Base-by-base conservation (phyloP, 805 yeast genomes). In the Torulaspora microellipsoides region DNA sequence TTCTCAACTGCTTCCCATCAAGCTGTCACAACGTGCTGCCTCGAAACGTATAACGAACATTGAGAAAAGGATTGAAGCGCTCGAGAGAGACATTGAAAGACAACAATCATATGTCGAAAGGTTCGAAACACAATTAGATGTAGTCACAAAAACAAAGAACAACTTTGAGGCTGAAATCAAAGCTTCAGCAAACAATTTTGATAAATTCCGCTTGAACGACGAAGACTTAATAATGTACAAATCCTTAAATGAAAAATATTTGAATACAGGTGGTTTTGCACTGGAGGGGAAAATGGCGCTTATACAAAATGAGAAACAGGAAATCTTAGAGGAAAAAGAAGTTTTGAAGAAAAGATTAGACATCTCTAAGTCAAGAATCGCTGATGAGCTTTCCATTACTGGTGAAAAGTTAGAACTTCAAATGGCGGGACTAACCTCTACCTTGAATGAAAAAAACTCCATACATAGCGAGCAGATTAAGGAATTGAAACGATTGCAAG, bases 161-260 rank as follows among this genome's bases (percentile, higher is more conserved):
- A 53, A 56, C 34, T 73, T 73, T 46, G 71, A 70, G 41, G 45
- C 41, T 13, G 70, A 68, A 37, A 52, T 69, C 27, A 53, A 51
- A 15, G 49, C 49, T 23, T 44, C 57, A 8, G 55, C 60, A 37
- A 55, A 48, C n/a, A 56, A 60, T 37, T 40, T 47, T 20, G 53
- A 64, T 25, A 62, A 62, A 29, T 68, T 62, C 31, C 55, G 65
- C 12, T 54, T 85, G 25, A 68, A 78, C 12, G 68, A 70, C 0
- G 78, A 72, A 9, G 83, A 78, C 38, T 67, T 77, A 33, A 61
- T 66, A 25, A 81, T 78, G 35, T 88, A 87, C 59, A 79, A 80
- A 33, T 17, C 45, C 1, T 65, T 87, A 45, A 75, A 85, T 56
- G 78, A 76, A 30, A 51, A 68, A 39, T 86, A 76, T 53, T 63